Conservation (phyloP, 2,329 filamentous ascomycete species). For the Hypoxylon sp. region DNA sequence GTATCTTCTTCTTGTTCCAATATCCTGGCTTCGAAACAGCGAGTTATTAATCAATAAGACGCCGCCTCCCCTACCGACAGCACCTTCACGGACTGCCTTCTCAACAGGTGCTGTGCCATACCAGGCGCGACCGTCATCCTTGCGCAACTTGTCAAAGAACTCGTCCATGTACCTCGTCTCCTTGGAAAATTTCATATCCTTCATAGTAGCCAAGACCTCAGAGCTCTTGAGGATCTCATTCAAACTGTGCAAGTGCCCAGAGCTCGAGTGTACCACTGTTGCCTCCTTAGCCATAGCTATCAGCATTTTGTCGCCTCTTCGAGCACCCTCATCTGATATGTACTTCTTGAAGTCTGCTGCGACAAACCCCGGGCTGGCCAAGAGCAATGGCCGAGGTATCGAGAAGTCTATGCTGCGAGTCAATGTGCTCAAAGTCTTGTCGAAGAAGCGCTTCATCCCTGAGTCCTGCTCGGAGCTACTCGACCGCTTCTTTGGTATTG, state of each 20-base stretch:
- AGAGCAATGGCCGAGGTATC: conserved; percentile 78
- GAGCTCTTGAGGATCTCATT: conserved; percentile 88
- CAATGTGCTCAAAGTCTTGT: conserved; percentile 81
- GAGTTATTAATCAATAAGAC: conserved; percentile 89
- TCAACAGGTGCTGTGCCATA: conserved; percentile 90
- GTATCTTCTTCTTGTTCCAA: conserved; percentile 83
- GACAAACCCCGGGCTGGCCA: conserved; percentile 92
- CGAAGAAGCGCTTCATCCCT: conserved; percentile 83
- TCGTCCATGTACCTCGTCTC: conserved; percentile 89
- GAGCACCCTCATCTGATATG: conserved; percentile 72
- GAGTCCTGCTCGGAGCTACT: conserved; percentile 76
- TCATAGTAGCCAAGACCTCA: conserved; percentile 82
- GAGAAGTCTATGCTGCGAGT: conserved; percentile 83
- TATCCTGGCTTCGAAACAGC: conserved; percentile 86
- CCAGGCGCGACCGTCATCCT: conserved; percentile 90
- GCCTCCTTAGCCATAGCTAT: conserved; percentile 72
- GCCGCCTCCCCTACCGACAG: conserved; percentile 88
- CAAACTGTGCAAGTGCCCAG: conserved; percentile 88
- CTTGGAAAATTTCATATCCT: conserved; percentile 88
- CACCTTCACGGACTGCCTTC: conserved; percentile 86
- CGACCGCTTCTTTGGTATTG: conserved; percentile 77
- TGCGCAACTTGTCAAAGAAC: conserved; percentile 82
- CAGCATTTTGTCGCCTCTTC: conserved; percentile 77
- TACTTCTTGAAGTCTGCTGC: conserved; percentile 85
- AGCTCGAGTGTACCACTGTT: conserved; percentile 85